Percentiles rank a stretch among this genome's conserved stretches.
Conservation (phyloP, 1,139 yeast genomes). For the Pneumocystis sp. region DNA sequence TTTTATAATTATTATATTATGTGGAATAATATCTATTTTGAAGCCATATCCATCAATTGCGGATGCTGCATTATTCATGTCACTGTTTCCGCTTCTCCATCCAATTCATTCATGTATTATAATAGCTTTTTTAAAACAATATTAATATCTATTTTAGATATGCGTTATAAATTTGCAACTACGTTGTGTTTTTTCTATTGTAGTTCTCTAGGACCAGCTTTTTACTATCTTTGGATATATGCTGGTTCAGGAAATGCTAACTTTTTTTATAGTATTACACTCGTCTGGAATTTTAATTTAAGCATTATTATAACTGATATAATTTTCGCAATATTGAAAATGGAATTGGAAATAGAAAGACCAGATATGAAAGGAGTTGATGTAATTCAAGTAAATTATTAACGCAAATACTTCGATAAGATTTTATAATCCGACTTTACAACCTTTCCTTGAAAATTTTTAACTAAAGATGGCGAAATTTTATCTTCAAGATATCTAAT, state of each 20-base stretch:
- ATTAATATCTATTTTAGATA: conserved; percentile 25
- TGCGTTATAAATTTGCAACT: conserved; percentile 33
- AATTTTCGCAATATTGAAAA: conserved; percentile 63
- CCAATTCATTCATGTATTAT: conserved; percentile 19
- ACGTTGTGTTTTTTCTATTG: conserved; percentile 35
- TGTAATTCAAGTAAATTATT: neutral
- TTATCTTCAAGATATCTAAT: conserved; percentile 11
- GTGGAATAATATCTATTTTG: conserved; percentile 56
- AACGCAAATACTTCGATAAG: conserved; percentile 7
- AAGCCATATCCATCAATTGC: conserved; percentile 83
- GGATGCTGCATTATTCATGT: conserved; percentile 57
- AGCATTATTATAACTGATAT: conserved; percentile 59
- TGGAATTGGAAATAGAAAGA: conserved; percentile 37
- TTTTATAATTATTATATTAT: conserved; percentile 47
- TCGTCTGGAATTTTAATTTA: conserved; percentile 64
- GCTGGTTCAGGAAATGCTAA: conserved; percentile 91
- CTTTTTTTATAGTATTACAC: conserved; percentile 85
- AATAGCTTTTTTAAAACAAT: conserved; percentile 20
- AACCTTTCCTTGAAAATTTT: conserved; percentile 7
- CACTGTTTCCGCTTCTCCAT: conserved; percentile 44
- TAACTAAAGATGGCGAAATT: conserved; percentile 12
- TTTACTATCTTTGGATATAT: conserved; percentile 88
- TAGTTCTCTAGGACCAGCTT: conserved; percentile 61
- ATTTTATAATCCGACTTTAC: conserved; percentile 15
- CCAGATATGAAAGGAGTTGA: conserved; percentile 2